Conservation (phyloP, 2,329 filamentous ascomycete species). For the Colletotrichum orchidophilum region DNA sequence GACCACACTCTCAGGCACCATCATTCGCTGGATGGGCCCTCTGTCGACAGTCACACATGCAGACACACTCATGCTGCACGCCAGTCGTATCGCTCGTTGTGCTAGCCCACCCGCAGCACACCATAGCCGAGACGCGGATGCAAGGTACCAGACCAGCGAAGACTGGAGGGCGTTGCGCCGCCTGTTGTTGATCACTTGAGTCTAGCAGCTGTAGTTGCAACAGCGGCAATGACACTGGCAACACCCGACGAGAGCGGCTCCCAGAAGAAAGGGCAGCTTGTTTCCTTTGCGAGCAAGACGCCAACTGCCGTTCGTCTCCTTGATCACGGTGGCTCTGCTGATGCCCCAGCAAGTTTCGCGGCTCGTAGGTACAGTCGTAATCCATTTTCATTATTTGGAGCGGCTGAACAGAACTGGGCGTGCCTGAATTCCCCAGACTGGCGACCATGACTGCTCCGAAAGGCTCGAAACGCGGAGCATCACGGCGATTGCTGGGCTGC, state of each 20-base stretch:
- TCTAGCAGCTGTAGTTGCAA: constrained; percentile 8
- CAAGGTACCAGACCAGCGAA: constrained; percentile 29
- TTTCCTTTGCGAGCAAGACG: constrained; percentile 10
- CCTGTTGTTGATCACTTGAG: constrained; percentile 18
- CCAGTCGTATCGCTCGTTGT: constrained; percentile 33
- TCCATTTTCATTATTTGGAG: constrained; percentile 22
- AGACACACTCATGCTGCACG: constrained; percentile 25
- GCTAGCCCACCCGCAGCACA: constrained; percentile 11
- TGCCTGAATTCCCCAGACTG: constrained; percentile 4
- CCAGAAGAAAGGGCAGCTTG: neutral
- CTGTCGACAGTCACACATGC: constrained; percentile 32
- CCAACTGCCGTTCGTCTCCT: constrained; percentile 24
- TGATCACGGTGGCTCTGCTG: constrained; percentile 6
- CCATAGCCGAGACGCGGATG: constrained; percentile 21
- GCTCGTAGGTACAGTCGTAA: constrained; percentile 20
- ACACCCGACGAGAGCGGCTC: constrained; percentile 18
- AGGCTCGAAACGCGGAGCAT: constrained; percentile 17
- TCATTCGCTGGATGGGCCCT: constrained; percentile 31
- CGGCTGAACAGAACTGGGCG: constrained; percentile 12
- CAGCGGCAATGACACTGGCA: constrained; percentile 21
- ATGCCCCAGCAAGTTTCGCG: constrained; percentile 4
- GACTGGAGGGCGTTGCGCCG: constrained; percentile 19
- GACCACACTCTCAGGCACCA: constrained; percentile 19
- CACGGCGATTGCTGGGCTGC: constrained; percentile 17
- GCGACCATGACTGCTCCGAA: constrained; percentile 1